Conservation (phyloP, 108 stramenopile genomes). For the Nitzschia sp. region DNA sequence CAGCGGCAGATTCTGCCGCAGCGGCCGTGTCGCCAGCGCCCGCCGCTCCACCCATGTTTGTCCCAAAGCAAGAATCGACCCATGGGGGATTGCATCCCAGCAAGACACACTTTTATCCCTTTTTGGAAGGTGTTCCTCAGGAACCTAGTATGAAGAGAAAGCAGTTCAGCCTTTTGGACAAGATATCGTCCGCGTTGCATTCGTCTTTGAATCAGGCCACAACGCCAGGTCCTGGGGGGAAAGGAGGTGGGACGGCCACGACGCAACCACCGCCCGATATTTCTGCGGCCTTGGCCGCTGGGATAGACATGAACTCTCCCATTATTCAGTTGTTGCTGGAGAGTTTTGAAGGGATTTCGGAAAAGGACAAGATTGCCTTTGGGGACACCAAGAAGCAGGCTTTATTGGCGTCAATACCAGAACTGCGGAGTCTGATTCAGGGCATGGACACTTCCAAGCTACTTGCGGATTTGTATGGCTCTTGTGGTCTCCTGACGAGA, state of each 20-base stretch:
- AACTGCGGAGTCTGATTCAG: constrained; percentile 22
- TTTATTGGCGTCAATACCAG: constrained; percentile 2
- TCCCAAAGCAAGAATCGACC: constrained; percentile 32
- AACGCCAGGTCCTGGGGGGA: neutral
- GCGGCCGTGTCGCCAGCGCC: constrained; percentile 15
- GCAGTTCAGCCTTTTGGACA: constrained; percentile 43
- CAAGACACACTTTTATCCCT: constrained; percentile 52
- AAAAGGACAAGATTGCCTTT: constrained; percentile 27
- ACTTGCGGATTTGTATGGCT: constrained; percentile 38
- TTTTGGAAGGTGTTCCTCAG: constrained; percentile 45
- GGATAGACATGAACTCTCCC: constrained; percentile 7
- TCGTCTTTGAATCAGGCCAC: neutral
- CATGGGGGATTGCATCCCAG: constrained; percentile 38
- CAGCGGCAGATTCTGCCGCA: neutral
- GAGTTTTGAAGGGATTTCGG: constrained; percentile 25
- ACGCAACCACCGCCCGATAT: neutral
- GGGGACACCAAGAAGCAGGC: constrained; percentile 17
- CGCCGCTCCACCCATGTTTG: neutral
- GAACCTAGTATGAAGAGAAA: constrained; percentile 50
- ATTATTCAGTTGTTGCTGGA: constrained; percentile 23
- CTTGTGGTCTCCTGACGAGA: constrained; percentile 42
- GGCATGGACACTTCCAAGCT: constrained; percentile 30
- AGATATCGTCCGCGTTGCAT: constrained; percentile 27
- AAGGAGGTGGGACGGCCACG: neutral
- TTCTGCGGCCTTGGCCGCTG: neutral